Evolutionary conservation across 2,329 filamentous ascomycete genomes (phyloP).

Genomic region (Diaporthe caulivora): DNA sequence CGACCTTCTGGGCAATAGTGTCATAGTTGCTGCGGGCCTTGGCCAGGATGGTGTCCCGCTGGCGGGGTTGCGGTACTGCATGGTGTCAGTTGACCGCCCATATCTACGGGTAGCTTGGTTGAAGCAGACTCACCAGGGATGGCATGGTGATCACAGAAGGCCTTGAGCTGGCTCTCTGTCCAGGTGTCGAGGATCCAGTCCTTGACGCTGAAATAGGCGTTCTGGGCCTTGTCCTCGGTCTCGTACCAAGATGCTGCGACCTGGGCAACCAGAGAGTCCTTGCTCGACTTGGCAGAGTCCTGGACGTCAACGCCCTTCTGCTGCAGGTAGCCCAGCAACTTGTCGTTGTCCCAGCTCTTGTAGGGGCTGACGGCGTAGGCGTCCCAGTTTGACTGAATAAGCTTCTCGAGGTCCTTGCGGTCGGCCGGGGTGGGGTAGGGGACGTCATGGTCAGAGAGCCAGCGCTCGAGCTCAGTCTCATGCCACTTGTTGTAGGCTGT

Average conservation of each 20-base stretch:
- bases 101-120: neutral
- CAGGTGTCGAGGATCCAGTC: constrained; percentile 97
- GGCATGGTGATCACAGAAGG: constrained; percentile 88
- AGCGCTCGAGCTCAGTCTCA: constrained; percentile 95
- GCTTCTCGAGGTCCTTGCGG: constrained; percentile 91
- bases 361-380: constrained; percentile 80
- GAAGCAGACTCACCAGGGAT: constrained; percentile 73
- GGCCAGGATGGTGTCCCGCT: constrained; percentile 84
- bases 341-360: constrained; percentile 78
- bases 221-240: constrained; percentile 80
- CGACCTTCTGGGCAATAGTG: constrained; percentile 76
- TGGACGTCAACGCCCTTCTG: constrained; percentile 79
- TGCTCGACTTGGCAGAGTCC: constrained; percentile 74
- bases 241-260: constrained; percentile 84
- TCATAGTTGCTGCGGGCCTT: constrained; percentile 87
- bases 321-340: constrained; percentile 76
- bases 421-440: constrained; percentile 92
- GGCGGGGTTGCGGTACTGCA: constrained; percentile 83
- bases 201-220: constrained; percentile 79
- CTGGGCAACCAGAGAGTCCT: constrained; percentile 75
- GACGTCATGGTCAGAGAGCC: constrained; percentile 92
- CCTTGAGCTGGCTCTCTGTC: constrained; percentile 93
- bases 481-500: constrained; percentile 99
- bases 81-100: constrained; percentile 11
- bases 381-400: constrained; percentile 94